Evolutionary conservation across 2,329 filamentous ascomycete species (phyloP), one percentile per base, ranked within the genome.

Genomic region (Fusarium temperatum): DNA sequence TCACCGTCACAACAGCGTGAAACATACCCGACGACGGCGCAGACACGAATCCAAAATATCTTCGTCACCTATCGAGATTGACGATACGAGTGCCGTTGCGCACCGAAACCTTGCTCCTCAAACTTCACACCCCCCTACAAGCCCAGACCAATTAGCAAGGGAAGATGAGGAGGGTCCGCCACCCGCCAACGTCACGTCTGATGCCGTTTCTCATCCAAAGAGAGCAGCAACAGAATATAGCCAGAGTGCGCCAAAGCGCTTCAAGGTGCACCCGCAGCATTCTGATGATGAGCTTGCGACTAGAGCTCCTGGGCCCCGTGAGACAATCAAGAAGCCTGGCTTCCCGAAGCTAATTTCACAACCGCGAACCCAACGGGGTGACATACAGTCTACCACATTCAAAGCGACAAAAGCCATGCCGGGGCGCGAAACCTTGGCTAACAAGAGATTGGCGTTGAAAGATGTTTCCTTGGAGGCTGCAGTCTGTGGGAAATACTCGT

Each of bases 241-340:
- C 20, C 58, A 55, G n/a, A 47, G 47, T 41, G 28, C 32, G 22
- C 8, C 66, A 28, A 77, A 76, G 50, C 63, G 75, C 44, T 59
- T 59, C 51, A 73, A 68, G 55, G 24, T 42, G 36, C 32, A 50
- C 5, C 45, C 51, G 26, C 65, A 51, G 26, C 66, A 54, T 1
- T 81, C 77, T 4, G 80, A 80, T 35, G 81, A 83, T 56, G 81
- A 83, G 66, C 73, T 83, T 18, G 72, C 60, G 7, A 36, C 63
- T 9, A 48, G 42, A 22, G 51, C 45, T 30, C 60, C 56, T 42
- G 50, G 32, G 35, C 54, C 44, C n/a, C 47, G 48, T 38, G 42
- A 45, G n/a, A 15, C 57, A 51, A 26, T 22, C 18, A 74, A 74
- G 36, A 73, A 58, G 28, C 6, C 61, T 48, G 75, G 73, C 42